Percentiles rank a stretch among this genome's conserved stretches.
Conservation (phyloP, 345 rosid genomes). For the Eucalyptus lansdowneana region DNA sequence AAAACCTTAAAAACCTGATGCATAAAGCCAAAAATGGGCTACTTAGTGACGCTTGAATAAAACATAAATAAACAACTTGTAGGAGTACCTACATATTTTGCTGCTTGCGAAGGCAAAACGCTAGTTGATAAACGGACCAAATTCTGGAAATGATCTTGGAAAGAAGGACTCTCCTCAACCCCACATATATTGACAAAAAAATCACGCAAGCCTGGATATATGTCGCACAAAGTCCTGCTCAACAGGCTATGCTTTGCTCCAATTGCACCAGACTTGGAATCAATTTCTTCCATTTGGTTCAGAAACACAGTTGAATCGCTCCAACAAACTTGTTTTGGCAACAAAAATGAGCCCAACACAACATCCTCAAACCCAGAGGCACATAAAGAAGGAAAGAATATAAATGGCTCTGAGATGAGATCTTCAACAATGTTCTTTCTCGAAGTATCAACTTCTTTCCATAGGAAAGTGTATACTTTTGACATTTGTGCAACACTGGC, state of each 20-base stretch:
- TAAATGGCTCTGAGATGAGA: slow-evolving; percentile 37
- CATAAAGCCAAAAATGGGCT: slow-evolving; percentile 1
- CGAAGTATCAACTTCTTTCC: slow-evolving; percentile 52
- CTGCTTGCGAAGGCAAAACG: slow-evolving; percentile 54
- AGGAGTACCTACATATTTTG: slow-evolving; percentile 45
- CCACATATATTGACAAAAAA: slow-evolving; percentile 76
- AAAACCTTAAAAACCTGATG: slow-evolving; percentile 68
- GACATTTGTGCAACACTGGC: slow-evolving; percentile 72
- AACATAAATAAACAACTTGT: background rate
- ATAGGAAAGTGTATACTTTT: slow-evolving; percentile 52
- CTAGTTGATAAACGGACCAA: slow-evolving; percentile 39
- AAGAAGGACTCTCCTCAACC: slow-evolving; percentile 60
- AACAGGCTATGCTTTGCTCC: slow-evolving; percentile 13
- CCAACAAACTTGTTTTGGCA: slow-evolving; percentile 67
- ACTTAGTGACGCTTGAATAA: background rate
- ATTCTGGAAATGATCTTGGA: slow-evolving; percentile 41
- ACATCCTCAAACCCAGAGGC: slow-evolving; percentile 32
- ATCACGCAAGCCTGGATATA: slow-evolving; percentile 71
- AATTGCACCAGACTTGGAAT: slow-evolving; percentile 11
- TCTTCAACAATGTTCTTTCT: slow-evolving; percentile 32
- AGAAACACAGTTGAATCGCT: slow-evolving; percentile 49
- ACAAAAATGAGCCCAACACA: slow-evolving; percentile 48
- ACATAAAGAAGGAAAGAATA: slow-evolving; percentile 51
- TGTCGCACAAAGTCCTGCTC: slow-evolving; percentile 42
- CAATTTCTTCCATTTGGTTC: slow-evolving; percentile 30